A percentile compares a stretch with the other conserved stretches of the same genome.
phyloP scores from a whole-genome alignment of 2,329 filamentous ascomycete species.

The Arthrobotrys musiformis region DNA sequence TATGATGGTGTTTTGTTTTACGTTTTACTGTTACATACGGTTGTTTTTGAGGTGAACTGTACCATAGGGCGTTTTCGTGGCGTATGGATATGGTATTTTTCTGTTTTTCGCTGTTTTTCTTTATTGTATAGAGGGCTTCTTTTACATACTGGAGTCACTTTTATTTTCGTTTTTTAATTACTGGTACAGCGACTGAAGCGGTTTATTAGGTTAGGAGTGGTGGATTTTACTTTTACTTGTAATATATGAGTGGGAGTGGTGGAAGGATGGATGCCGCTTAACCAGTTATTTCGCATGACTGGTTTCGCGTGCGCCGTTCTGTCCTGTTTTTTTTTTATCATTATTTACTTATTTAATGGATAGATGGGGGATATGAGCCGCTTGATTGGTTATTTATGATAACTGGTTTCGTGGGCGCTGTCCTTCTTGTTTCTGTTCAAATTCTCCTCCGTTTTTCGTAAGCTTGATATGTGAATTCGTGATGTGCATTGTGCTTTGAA shows the following conservation, averaged over 20 bases:
- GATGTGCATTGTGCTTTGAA: too few relatives aligned
- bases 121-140: constrained; percentile 4
- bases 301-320: constrained; percentile 28
- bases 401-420: neutral
- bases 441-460: neutral
- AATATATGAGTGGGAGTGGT: constrained; percentile 25
- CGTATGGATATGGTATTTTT: constrained; percentile 22
- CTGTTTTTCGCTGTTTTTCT: constrained; percentile 1
- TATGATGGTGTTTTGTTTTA: constrained; percentile 1
- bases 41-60: constrained; percentile 11
- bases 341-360: neutral
- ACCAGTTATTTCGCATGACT: constrained; percentile 23
- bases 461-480: neutral
- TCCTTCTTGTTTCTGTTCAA: neutral
- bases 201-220: neutral
- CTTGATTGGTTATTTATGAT: neutral
- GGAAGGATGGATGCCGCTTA: neutral
- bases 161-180: neutral
- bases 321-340: neutral
- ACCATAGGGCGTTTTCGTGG: constrained; percentile 26
- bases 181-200: neutral
- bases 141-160: neutral
- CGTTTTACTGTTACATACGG: neutral
- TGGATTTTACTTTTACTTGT: constrained; percentile 14
- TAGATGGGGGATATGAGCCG: neutral